A percentile compares a stretch with the other conserved stretches of the same genome.
Conservation (phyloP, 1,284 basidiomycete genomes). For the Gastroboletus turbinatus region DNA sequence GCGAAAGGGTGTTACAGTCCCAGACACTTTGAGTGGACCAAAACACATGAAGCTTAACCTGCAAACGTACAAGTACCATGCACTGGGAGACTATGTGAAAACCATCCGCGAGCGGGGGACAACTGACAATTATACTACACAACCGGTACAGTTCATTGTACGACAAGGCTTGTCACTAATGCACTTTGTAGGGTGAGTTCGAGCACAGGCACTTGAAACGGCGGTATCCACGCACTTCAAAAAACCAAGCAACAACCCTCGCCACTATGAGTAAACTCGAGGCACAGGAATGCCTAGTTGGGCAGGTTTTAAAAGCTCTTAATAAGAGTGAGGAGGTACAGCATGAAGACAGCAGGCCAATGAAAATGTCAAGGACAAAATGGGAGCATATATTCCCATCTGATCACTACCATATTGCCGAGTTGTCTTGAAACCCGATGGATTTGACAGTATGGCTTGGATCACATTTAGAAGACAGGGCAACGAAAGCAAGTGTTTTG, state of each 20-base stretch:
- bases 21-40: background rate
- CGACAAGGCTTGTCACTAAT: too few relatives aligned
- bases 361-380: background rate
- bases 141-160: conserved; percentile 31
- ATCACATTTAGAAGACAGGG: background rate
- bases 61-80: conserved; percentile 37
- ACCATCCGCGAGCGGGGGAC: conserved; percentile 33
- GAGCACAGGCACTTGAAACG: conserved; percentile 27
- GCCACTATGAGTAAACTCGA: conserved; percentile 1
- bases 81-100: conserved; percentile 31
- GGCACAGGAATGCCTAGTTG: background rate
- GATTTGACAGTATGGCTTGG: background rate
- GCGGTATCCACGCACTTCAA: conserved; percentile 28
- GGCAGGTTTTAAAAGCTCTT: background rate
- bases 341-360: too few relatives aligned
- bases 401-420: background rate
- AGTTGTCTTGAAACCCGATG: background rate
- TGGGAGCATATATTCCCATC: background rate
- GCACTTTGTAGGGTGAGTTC: conserved; percentile 7
- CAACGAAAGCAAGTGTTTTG: conserved; percentile 1
- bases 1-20: background rate
- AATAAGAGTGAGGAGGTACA: background rate
- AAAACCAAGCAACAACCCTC: conserved; percentile 20
- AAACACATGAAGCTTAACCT: conserved; percentile 3
- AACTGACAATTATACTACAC: conserved; percentile 36